Evolutionary conservation across 2,329 filamentous ascomycete species (phyloP).

Genomic region (Botrytis paeoniae): DNA sequence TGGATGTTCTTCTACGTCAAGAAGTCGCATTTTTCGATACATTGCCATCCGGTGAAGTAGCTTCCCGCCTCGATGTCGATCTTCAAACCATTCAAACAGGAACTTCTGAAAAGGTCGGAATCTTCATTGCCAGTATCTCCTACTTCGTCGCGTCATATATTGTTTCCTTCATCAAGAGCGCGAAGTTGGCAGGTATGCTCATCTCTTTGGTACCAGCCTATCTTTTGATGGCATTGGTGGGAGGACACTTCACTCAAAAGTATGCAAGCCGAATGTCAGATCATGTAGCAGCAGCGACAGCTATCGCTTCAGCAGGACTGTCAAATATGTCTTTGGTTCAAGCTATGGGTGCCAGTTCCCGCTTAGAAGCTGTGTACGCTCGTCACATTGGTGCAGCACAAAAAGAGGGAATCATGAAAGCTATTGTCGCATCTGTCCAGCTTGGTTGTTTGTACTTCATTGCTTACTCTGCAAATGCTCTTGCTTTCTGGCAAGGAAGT

Average conservation of each 20-base stretch:
- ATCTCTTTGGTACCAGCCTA: slow-evolving; percentile 11
- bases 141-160: slow-evolving; percentile 50
- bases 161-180: slow-evolving; percentile 57
- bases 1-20: slow-evolving; percentile 50
- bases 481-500: slow-evolving; percentile 57
- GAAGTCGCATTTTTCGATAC: slow-evolving; percentile 55
- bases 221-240: slow-evolving; percentile 4
- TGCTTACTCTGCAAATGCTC: slow-evolving; percentile 46
- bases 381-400: slow-evolving; percentile 34
- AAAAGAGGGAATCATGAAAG: slow-evolving; percentile 47
- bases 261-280: slow-evolving; percentile 2
- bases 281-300: slow-evolving; percentile 3
- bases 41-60: slow-evolving; percentile 50
- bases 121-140: slow-evolving; percentile 50
- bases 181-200: slow-evolving; percentile 49
- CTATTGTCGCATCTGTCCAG: slow-evolving; percentile 47
- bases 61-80: slow-evolving; percentile 51
- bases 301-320: slow-evolving; percentile 6
- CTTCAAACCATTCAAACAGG: slow-evolving; percentile 56
- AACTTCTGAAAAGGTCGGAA: slow-evolving; percentile 58
- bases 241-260: slow-evolving; percentile 8
- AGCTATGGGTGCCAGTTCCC: neutral
- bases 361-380: neutral
- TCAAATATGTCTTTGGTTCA: slow-evolving; percentile 9
- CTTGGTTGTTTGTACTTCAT: slow-evolving; percentile 43